Evolutionary conservation across 2,329 filamentous ascomycete species (phyloP), one percentile per base, ranked within the genome.

Genomic region (Ophiobolus disseminans): DNA sequence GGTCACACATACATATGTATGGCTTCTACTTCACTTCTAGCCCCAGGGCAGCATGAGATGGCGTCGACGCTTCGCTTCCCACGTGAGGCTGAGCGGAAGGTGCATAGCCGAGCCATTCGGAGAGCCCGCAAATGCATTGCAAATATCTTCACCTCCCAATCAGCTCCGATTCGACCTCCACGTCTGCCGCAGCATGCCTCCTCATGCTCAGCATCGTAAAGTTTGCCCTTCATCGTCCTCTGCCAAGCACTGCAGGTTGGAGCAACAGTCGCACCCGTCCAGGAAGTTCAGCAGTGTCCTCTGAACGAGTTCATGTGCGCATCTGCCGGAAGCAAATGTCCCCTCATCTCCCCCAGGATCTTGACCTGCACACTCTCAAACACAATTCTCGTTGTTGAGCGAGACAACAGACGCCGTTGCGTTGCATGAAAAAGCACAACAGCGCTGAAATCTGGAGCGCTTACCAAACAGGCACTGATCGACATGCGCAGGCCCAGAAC

Each of bases 401-500:
- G 46, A 30, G 32, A 40, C 19, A 20, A 34, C 21, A 43, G 46
- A 35, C 45, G 48, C 26, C 40, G n/a, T n/a, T 37, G 44, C 46
- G 21, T 58, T 46, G 38, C 41, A 39, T 36, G 37, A 20, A 31
- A 30, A 30, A 42, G 35, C 19, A 48, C 44, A 39, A 45, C 49
- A 45, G 31, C 21, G 35, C 45, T 39, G 41, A 31, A 35, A 41
- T 45, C 39, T 53, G 41, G 45, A 41, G 48, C 51, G 36, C 35
- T 19, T 36, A 53, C 48, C 57, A 55, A 58, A 56, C 40, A 36
- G 50, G 54, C 34, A 50, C 42, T 40, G 57, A 60, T 60, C 54
- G 46, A 23, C 57, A 39, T 11, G 34, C 10, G 31, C 22, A 42
- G 44, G 53, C 19, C 46, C 39, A 42, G 40, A 57, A 53, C 35